Conservation (phyloP, 2,329 filamentous ascomycete species). For the Ilyonectria mors-panacis region DNA sequence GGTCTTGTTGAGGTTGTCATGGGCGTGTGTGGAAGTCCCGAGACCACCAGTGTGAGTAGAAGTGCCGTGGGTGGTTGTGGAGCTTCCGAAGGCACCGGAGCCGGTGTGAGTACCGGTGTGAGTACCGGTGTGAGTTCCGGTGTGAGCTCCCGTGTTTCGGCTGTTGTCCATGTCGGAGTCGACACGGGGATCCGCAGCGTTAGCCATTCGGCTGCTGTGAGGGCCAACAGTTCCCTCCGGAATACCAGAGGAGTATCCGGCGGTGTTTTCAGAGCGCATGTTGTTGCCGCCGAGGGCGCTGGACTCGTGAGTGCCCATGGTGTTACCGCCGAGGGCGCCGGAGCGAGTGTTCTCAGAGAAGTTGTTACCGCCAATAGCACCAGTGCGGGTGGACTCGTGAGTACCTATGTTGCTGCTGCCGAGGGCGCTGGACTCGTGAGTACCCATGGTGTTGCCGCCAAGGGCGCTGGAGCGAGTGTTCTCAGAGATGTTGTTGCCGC, state of each 20-base stretch:
- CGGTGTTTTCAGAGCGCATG: neutral
- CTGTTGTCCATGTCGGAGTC: conserved; percentile 66
- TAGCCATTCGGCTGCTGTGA: conserved; percentile 61
- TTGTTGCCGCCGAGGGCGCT: conserved; percentile 10
- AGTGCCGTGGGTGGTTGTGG: conserved; percentile 33
- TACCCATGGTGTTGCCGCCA: conserved; percentile 6
- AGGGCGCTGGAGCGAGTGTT: conserved; percentile 33
- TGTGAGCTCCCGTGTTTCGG: conserved; percentile 42
- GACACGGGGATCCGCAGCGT: conserved; percentile 67
- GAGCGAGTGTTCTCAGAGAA: neutral
- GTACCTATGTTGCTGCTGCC: conserved; percentile 9
- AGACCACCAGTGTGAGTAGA: conserved; percentile 19
- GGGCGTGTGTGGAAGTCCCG: conserved; percentile 1
- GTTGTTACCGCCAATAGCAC: neutral
- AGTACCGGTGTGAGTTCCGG: conserved; percentile 35
- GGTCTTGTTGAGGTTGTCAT: conserved; percentile 36
- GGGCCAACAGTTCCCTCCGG: conserved; percentile 55
- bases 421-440: conserved; percentile 9
- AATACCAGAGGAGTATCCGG: conserved; percentile 31
- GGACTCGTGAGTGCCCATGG: neutral
- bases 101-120: conserved; percentile 32
- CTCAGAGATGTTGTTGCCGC: conserved; percentile 45
- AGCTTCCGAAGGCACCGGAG: conserved; percentile 32
- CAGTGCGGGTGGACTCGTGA: conserved; percentile 44
- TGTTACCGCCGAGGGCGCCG: conserved; percentile 20